phyloP scores from a whole-genome alignment of 192 early-diverging fungal genomes.

The Backusella circina region DNA sequence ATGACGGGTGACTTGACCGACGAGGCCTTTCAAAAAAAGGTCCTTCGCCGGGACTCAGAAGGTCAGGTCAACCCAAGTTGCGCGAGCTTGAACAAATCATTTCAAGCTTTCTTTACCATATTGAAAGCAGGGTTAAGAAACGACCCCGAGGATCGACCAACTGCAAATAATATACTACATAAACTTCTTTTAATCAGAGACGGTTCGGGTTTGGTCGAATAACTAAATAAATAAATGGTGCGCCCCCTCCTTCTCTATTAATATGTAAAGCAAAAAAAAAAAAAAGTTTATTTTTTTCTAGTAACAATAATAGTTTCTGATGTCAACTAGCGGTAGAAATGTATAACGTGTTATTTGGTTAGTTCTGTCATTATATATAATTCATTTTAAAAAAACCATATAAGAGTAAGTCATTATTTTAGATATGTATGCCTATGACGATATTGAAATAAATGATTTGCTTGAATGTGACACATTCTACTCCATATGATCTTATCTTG shows the following conservation, averaged over 20 bases:
- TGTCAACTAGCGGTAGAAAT: no score
- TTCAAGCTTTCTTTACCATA: neutral
- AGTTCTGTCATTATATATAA: no score
- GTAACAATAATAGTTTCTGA: no score
- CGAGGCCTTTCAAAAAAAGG: neutral
- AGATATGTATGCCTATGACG: neutral
- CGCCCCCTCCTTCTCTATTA: neutral
- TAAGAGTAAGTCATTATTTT: neutral
- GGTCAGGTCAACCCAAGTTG: neutral
- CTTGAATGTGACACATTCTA: neutral
- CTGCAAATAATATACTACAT: neutral
- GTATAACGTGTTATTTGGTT: no score
- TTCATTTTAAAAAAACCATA: neutral
- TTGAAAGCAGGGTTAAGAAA: neutral
- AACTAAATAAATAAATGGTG: neutral
- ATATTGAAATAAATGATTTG: neutral
- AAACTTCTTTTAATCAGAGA: neutral
- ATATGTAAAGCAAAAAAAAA: neutral
- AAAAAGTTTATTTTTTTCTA: neutral
- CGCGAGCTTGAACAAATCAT: neutral
- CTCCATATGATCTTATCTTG: neutral
- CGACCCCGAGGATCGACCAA: neutral
- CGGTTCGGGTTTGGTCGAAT: neutral
- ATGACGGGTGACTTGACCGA: conserved; percentile 9
- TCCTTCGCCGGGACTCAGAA: neutral